Evolutionary conservation across 1,139 yeast genomes (phyloP), one percentile per base, ranked within the genome.

Genomic region (Casaregolazyma suthepensis): DNA sequence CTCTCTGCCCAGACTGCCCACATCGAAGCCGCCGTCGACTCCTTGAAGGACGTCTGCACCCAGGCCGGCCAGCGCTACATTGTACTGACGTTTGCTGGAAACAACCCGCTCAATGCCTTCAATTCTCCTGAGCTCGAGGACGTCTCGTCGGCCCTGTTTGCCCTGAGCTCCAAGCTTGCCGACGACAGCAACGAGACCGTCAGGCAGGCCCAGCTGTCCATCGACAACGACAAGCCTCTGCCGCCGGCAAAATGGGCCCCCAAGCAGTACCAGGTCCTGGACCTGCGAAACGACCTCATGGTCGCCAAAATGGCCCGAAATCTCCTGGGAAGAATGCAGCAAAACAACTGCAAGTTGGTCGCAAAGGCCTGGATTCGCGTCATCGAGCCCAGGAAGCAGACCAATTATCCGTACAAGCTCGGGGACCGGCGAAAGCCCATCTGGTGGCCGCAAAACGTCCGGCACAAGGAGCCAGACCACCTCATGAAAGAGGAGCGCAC

Each of bases 381-480:
- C 1, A 72, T 84, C 9, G 89, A 84, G 61, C 93, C 93, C 1
- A 74, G 71, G 56, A 86, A 86, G 61, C 90, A 85, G 66, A 76
- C 85, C 1, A 67, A 71, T 20, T 78, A 67, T 59, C 93, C 93
- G 0, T 86, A 86, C 65, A 84, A 81, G 55, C 62, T 65, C 18
- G 81, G 79, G 2, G 75, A 75, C 13, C 51, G 43, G 0, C 62
- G 80, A 9, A 79, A 73, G 57, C 93, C 93, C 0, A 63, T 63
- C 1, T 85, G 93, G 91, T 86, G 93, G 94, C 93, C 93, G 0
- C 45, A 45, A 0, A 53, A 59, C 17, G 79, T 83, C 0, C 73
- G 80, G 43, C 93, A 86, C 66, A 73, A 75, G 50, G 93, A 86
- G 61, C 93, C 93, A 0, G 93, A 86, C 65, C 90, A 86, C 67